phyloP scores from a whole-genome alignment of 78 protist genomes.

The Isochrysis galbana region DNA sequence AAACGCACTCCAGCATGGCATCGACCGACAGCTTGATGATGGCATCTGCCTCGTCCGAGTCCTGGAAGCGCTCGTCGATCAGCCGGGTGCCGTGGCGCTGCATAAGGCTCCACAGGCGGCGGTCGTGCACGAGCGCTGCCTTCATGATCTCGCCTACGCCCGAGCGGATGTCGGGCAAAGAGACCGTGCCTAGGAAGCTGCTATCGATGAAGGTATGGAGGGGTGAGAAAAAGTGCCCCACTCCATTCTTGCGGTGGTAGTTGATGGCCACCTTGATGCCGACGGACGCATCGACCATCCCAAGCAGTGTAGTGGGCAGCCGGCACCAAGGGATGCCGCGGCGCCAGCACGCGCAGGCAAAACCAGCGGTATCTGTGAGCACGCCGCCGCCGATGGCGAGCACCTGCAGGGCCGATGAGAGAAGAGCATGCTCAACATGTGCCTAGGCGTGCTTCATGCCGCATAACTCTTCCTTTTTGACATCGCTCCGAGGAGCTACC shows the following conservation, averaged over 20 bases:
- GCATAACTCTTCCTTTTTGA: too few species aligned
- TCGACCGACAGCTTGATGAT: background rate
- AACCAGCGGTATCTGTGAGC: slow-evolving; percentile 16
- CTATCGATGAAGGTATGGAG: slow-evolving; percentile 7
- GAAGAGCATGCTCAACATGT: too few species aligned
- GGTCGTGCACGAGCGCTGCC: slow-evolving; percentile 24
- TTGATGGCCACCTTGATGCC: slow-evolving; percentile 22
- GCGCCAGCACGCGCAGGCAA: slow-evolving; percentile 24
- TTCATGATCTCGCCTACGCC: slow-evolving; percentile 27
- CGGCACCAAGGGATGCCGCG: slow-evolving; percentile 42
- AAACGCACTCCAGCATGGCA: slow-evolving; percentile 15
- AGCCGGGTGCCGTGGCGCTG: background rate
- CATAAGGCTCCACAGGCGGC: background rate
- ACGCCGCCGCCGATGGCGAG: slow-evolving; percentile 18
- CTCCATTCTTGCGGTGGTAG: slow-evolving; percentile 30
- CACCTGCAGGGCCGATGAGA: too few species aligned
- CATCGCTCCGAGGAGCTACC: too few species aligned
- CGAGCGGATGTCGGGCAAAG: background rate
- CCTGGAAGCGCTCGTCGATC: background rate
- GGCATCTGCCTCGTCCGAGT: background rate
- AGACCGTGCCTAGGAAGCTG: background rate
- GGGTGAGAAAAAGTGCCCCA: slow-evolving; percentile 12
- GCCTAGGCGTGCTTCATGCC: too few species aligned
- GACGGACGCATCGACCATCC: slow-evolving; percentile 19
- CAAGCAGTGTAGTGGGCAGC: slow-evolving; percentile 16